Base-by-base conservation (phyloP, 1,139 yeast genomes). In the Debaryomyces singareniensis region DNA sequence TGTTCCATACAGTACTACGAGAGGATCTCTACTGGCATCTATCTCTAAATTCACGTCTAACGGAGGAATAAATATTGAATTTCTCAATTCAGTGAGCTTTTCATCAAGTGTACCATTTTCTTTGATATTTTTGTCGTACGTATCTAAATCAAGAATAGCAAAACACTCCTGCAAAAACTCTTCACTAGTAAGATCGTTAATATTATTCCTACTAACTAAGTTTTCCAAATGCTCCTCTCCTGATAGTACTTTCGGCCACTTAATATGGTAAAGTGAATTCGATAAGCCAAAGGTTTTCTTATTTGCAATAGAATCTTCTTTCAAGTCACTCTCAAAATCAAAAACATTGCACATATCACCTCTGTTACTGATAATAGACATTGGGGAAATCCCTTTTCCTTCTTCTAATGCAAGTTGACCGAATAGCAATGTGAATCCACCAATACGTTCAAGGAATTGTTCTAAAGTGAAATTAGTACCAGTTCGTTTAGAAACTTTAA, bases 401-500 rank as follows among this genome's bases (percentile, higher is more conserved):
- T 51, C 42, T 27, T 53, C 47, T 11, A 51, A 30, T 4, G 44
- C 39, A 6, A 78, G 50, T 29, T 68, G 64, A 0, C 96, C 97
- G 50, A 78, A 82, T 25, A 91, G 53, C 38, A 91, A 58, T 5
- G 83, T 77, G 52, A 89, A 89, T n/a, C 95, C 95, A 0, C 95
- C 96, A 13, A 87, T 73, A 22, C 64, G 55, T 5, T 52, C 44
- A 16, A 84, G 52, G 20, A 58, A 55, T 11, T 43, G 35, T 4
- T 35, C 39, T 14, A 21, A 45, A 29, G 34, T 16, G 11, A 12
- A 14, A 15, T 16, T 14, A 12, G 5, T 16, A 4, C n/a, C 31
- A 4, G 12, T 7, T 6, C 15, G 13, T 5, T 18, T 18, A 7
- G n/a, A 7, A 7, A 18, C 7, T 18, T 18, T 18, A 7, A 7